Evolutionary conservation across 768 basidiomycete genomes (phyloP).

Genomic region (Leccinum imitatum): DNA sequence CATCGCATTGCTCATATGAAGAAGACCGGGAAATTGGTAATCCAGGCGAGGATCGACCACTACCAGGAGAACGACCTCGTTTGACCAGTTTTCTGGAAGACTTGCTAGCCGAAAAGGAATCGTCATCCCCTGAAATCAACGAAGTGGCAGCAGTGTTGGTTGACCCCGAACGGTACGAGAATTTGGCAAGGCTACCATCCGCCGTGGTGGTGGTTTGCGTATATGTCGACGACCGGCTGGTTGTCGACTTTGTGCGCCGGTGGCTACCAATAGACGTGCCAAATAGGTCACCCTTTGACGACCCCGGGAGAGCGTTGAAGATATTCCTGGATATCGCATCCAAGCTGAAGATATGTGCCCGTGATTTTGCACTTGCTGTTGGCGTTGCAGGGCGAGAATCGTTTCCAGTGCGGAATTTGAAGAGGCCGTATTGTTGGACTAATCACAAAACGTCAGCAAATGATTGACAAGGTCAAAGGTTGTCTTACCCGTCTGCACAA

Average conservation of each 20-base stretch:
- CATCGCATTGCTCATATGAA: conserved; percentile 42
- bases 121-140: conserved; percentile 61
- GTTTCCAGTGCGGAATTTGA: conserved; percentile 79
- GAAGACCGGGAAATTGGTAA: conserved; percentile 41
- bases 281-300: conserved; percentile 73
- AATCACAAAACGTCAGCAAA: background rate
- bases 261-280: conserved; percentile 68
- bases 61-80: conserved; percentile 46
- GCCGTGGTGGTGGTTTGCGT: conserved; percentile 68
- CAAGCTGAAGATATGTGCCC: conserved; percentile 83
- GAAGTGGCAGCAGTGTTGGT: conserved; percentile 64
- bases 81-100: conserved; percentile 46
- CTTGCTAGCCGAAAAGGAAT: conserved; percentile 45
- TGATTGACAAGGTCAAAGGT: background rate
- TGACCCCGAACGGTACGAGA: conserved; percentile 70
- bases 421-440: conserved; percentile 90
- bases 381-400: conserved; percentile 85
- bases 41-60: conserved; percentile 35
- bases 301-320: conserved; percentile 70
- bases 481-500: conserved; percentile 78
- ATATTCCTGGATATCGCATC: conserved; percentile 90
- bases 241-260: conserved; percentile 59
- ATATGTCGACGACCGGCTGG: conserved; percentile 70
- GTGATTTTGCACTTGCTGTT: conserved; percentile 66
- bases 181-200: conserved; percentile 68